Evolutionary conservation across 805 yeast genomes (phyloP).

Genomic region (Schwanniomyces occidentalis): DNA sequence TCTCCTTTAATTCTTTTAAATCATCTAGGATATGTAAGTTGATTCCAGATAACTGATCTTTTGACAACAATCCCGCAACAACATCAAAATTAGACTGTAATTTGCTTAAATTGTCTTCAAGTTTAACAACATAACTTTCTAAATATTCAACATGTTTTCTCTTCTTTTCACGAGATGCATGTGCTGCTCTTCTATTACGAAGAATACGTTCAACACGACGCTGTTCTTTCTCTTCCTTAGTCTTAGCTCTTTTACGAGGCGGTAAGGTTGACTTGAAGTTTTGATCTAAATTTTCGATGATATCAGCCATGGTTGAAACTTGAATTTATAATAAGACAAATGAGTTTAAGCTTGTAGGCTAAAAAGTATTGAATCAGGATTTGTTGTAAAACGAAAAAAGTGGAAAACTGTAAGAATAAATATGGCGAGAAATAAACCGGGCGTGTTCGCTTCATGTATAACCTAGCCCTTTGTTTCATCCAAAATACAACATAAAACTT

Average conservation of each 20-base stretch:
- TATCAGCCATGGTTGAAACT: conserved; percentile 9
- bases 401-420: no score
- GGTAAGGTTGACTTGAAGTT: conserved; percentile 59
- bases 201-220: conserved; percentile 89
- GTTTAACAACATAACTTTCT: conserved; percentile 55
- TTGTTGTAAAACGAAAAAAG: no score
- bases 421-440: no score
- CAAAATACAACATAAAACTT: no score
- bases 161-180: conserved; percentile 95
- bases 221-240: conserved; percentile 96
- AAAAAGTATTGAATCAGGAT: no score
- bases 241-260: conserved; percentile 95
- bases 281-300: conserved; percentile 10
- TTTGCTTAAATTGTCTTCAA: conserved; percentile 36
- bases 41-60: conserved; percentile 9
- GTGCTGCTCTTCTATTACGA: conserved; percentile 95
- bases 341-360: no score
- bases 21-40: conserved; percentile 15
- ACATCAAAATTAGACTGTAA: conserved; percentile 26
- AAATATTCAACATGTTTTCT: conserved; percentile 85
- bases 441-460: no score
- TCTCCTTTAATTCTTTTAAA: conserved; percentile 23
- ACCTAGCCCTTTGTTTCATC: no score
- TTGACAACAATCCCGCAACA: conserved; percentile 12
- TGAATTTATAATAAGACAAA: no score